Base-by-base conservation (phyloP, 2,329 filamentous ascomycete genomes). In the Anisogramma anomala region DNA sequence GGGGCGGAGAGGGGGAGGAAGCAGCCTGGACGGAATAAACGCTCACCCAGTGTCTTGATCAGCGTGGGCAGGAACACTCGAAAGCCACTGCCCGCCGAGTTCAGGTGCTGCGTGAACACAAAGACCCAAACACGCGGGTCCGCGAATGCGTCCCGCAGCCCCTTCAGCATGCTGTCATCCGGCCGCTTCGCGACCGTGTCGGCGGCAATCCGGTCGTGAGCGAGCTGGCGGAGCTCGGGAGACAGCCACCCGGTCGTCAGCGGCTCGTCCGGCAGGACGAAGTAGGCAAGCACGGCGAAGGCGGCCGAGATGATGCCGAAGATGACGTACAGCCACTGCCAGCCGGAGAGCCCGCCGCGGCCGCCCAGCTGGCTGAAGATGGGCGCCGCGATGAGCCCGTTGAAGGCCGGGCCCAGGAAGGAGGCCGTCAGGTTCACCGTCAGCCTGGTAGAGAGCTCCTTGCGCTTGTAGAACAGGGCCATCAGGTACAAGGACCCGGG, bases 351-450 rank as follows among this genome's bases (percentile, higher is more conserved):
- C 2, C 62, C 61, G 22, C 41, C 47, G 2, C 45, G 48, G 18
- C 56, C 54, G 36, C 64, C 60, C 61, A 82, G 68, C 32, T 74
- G 69, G 15, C 62, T 60, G 0, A 75, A 77, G 38, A 86, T 79
- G 7, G 77, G 71, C 1, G 74, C 74, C 2, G 74, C 71, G 18
- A 80, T 64, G 13, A 79, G 60, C 1, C 79, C 80, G 0, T 77
- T 77, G 51, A 84, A 84, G 0, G 79, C 79, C 1, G 78, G 78
- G 0, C 75, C 77, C 6, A 84, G 67, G 9, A 84, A 63, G 4
- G 75, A 75, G 0, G 77, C 80, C 0, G 76, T 74, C 42, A 71
- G 63, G 2, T 63, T 64, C 11, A 79, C 65, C 11, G 74, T 73
- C 17, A 76, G 79, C 13, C 77, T 65, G 13, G 78, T 64, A 2